Percentiles rank a stretch among this genome's conserved stretches.
Conservation (phyloP, 331 rosid species). For the Telfairia occidentalis region DNA sequence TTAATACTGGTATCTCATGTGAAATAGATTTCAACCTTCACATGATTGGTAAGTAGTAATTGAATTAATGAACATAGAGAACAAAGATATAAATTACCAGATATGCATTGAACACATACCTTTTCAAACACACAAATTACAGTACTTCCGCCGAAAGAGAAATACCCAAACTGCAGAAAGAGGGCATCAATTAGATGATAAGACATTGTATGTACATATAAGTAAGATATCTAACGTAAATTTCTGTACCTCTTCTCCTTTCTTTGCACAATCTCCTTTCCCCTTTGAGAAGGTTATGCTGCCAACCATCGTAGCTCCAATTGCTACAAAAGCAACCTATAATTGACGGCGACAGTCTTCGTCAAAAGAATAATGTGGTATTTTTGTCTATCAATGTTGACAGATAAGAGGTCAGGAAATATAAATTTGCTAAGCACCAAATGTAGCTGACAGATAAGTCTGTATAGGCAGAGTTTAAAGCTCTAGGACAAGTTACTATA, state of each 20-base stretch:
- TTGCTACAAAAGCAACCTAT: conserved; percentile 91
- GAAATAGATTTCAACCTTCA: background rate
- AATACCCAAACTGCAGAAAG: conserved; percentile 76
- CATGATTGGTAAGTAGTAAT: background rate
- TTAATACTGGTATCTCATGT: background rate
- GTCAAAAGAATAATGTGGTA: background rate
- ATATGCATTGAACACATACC: conserved; percentile 32
- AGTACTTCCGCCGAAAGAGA: conserved; percentile 97
- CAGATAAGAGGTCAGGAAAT: background rate
- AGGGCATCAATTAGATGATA: conserved; percentile 21
- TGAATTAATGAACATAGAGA: background rate
- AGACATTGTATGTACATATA: background rate
- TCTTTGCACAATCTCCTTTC: conserved; percentile 67
- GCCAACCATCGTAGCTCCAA: conserved; percentile 99
- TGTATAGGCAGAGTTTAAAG: background rate
- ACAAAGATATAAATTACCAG: background rate
- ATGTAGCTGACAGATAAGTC: background rate
- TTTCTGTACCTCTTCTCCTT: conserved; percentile 85
- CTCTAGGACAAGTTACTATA: background rate
- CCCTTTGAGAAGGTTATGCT: conserved; percentile 70
- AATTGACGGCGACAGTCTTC: background rate
- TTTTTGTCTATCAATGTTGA: background rate
- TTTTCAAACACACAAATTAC: conserved; percentile 79
- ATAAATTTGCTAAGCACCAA: background rate
- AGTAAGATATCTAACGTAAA: background rate